Percentiles rank a stretch among this genome's conserved stretches.
Conservation (phyloP, 768 basidiomycete species). For the Leccinellum albellum region DNA sequence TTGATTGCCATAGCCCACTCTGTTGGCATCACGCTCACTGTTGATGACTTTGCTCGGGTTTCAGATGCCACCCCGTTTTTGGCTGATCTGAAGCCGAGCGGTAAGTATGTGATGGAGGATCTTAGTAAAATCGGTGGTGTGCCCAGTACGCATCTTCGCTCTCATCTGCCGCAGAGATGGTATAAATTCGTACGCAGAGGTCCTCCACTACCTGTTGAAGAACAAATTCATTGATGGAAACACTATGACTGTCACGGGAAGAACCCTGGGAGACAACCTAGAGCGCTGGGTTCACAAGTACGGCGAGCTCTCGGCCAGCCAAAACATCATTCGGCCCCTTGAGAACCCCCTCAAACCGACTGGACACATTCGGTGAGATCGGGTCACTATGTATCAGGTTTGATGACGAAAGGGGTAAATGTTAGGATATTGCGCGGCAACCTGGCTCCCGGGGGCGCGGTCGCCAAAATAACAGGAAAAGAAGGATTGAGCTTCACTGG, state of each 20-base stretch:
- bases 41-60: constrained; percentile 93
- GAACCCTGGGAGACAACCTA: constrained; percentile 86
- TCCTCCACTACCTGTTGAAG: constrained; percentile 81
- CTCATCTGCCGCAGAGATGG: background rate
- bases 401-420: background rate
- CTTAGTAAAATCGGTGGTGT: constrained; percentile 95
- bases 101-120: constrained; percentile 99
- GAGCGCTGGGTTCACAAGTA: constrained; percentile 82
- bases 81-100: constrained; percentile 94
- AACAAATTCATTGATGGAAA: constrained; percentile 87
- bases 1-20: constrained; percentile 96
- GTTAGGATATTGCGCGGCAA: constrained; percentile 85
- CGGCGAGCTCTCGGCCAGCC: constrained; percentile 67
- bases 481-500: constrained; percentile 88
- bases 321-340: constrained; percentile 86
- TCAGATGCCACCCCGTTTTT: constrained; percentile 93
- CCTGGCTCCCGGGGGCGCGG: constrained; percentile 92
- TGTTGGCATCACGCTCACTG: constrained; percentile 80
- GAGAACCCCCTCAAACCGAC: constrained; percentile 84
- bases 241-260: constrained; percentile 88
- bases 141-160: constrained; percentile 60
- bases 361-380: constrained; percentile 78
- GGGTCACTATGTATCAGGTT: background rate
- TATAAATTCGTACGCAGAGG: constrained; percentile 45
- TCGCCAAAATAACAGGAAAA: constrained; percentile 95